A percentile compares a stretch with the other conserved stretches of the same genome.
phyloP scores from a whole-genome alignment of 805 yeast species.

The Saccharomyces jurei region DNA sequence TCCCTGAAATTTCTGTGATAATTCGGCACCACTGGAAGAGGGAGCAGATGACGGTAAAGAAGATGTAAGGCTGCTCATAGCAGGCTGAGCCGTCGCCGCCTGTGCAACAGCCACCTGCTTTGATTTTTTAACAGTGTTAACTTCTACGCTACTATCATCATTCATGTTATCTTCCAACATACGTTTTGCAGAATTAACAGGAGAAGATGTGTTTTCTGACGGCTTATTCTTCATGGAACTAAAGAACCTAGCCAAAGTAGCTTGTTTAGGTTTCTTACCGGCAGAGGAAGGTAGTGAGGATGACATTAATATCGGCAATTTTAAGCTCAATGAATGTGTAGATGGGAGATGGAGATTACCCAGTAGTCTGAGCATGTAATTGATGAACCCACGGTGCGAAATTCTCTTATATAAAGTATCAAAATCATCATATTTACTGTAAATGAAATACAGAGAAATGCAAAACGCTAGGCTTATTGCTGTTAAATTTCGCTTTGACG shows the following conservation, averaged over 20 bases:
- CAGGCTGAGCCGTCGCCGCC: neutral
- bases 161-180: neutral
- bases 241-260: conserved; percentile 28
- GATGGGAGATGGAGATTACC: neutral
- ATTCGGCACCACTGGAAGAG: neutral
- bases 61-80: neutral
- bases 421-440: neutral
- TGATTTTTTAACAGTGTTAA: neutral
- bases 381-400: neutral
- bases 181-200: neutral
- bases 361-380: neutral
- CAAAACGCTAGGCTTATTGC: neutral
- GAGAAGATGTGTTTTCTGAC: neutral
- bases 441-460: neutral
- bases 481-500: neutral
- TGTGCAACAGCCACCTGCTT: neutral
- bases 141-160: neutral
- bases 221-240: conserved; percentile 16
- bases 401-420: neutral
- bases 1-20: neutral
- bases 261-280: conserved; percentile 16
- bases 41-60: neutral
- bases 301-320: neutral
- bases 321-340: neutral
- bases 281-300: neutral